Percentiles rank a stretch among this genome's conserved stretches.
These are phyloP conservation scores for Bruguiera parviflora DNA, from an alignment of 345 rosid species.

Conservation along the genomic window DNA sequence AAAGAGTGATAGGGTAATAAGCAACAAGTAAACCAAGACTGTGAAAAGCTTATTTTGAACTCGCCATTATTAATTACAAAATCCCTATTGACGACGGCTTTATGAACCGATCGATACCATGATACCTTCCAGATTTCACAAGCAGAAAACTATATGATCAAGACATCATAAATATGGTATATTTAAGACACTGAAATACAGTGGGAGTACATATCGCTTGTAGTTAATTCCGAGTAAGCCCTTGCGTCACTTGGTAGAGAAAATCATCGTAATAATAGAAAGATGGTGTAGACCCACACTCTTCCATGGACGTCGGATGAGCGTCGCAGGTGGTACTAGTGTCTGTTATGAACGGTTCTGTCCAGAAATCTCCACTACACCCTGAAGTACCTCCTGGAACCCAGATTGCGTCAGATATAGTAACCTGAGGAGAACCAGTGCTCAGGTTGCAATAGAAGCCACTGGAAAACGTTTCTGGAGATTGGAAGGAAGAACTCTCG, in stretches of 20 bases:
- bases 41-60: no score
- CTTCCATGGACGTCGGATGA: background rate
- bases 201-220: no score
- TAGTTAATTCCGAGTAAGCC: background rate
- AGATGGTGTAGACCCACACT: background rate
- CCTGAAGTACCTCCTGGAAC: background rate
- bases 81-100: no score
- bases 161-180: no score
- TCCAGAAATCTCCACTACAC: constrained; percentile 19
- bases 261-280: constrained; percentile 3
- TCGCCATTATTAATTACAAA: no score
- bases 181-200: no score
- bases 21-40: no score
- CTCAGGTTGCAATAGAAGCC: background rate
- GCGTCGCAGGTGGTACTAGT: background rate
- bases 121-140: no score
- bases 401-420: background rate
- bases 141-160: no score
- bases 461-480: constrained; percentile 14
- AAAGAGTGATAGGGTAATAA: no score
- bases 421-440: background rate
- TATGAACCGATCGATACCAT: no score
- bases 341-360: constrained; percentile 13
- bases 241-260: background rate
- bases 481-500: constrained; percentile 19